phyloP scores from a whole-genome alignment of 257 asterid genomes.

The Gentiana macrophylla region DNA sequence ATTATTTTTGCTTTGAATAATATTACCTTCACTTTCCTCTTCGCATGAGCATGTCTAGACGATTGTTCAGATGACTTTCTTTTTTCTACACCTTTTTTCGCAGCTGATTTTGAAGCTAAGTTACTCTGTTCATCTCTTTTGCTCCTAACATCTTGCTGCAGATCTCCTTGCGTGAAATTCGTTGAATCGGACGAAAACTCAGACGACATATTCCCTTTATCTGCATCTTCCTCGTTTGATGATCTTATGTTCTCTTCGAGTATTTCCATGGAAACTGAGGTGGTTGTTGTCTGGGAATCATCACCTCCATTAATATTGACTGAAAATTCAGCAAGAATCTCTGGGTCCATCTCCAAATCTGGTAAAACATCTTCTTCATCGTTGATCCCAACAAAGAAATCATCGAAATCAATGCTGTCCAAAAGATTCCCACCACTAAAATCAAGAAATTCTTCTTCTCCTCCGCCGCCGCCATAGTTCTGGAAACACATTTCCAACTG shows the following conservation, averaged over 20 bases:
- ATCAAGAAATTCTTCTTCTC: constrained; percentile 39
- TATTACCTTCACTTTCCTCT: constrained; percentile 72
- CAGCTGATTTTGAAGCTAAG: constrained; percentile 15
- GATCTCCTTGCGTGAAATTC: constrained; percentile 21
- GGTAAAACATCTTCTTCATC: constrained; percentile 55
- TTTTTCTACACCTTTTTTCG: constrained; percentile 26
- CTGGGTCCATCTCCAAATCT: constrained; percentile 81
- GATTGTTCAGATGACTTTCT: constrained; percentile 37
- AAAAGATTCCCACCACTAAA: constrained; percentile 48
- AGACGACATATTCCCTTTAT: constrained; percentile 24
- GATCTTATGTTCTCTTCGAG: constrained; percentile 16
- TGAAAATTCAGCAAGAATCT: constrained; percentile 56
- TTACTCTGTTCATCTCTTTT: constrained; percentile 10
- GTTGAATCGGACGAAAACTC: constrained; percentile 35
- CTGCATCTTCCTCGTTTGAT: constrained; percentile 14
- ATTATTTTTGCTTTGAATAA: too few relatives aligned
- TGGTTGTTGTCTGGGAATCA: constrained; percentile 22
- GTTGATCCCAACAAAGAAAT: constrained; percentile 54
- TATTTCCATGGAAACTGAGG: constrained; percentile 10
- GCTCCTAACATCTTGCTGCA: constrained; percentile 14
- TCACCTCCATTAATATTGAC: constrained; percentile 24
- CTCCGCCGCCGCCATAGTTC: constrained; percentile 8
- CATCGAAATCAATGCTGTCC: constrained; percentile 75
- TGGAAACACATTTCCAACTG: constrained; percentile 37
- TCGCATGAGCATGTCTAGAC: constrained; percentile 36